Percentiles rank a stretch among this genome's conserved stretches.
phyloP scores from a whole-genome alignment of 306 rosid genomes.

The Cucurbita maxima region DNA sequence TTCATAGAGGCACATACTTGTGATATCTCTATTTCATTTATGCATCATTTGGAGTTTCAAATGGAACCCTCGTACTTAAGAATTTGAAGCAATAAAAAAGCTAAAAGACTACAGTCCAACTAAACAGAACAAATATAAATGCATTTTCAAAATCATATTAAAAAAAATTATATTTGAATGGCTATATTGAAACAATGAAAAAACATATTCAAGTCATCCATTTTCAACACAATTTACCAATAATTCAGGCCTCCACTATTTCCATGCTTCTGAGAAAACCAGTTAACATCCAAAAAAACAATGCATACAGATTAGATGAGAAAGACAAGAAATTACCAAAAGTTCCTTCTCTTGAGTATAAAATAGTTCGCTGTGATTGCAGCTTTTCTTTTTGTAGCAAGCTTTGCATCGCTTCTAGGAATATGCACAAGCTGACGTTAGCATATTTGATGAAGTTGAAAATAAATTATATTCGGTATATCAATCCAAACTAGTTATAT shows the following conservation, averaged over 20 bases:
- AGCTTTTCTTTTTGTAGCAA: constrained; percentile 39
- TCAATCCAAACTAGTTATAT: not conserved
- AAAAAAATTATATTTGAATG: not conserved
- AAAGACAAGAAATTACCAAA: constrained; percentile 24
- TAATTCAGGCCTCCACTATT: not conserved
- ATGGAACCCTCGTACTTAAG: not conserved
- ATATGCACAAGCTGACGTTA: constrained; percentile 16
- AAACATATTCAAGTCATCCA: not conserved
- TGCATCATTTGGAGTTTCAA: not conserved
- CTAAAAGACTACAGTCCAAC: not conserved
- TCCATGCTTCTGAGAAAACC: not conserved
- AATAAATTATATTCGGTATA: not conserved
- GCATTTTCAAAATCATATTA: not conserved
- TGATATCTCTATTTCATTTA: not conserved
- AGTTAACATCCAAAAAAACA: not conserved
- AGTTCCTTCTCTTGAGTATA: constrained; percentile 66
- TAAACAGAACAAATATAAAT: not conserved
- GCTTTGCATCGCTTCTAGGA: constrained; percentile 30
- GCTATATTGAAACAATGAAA: not conserved
- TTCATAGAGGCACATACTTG: not conserved
- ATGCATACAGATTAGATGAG: not conserved
- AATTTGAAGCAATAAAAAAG: not conserved
- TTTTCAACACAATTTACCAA: not conserved
- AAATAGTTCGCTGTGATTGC: constrained; percentile 41
- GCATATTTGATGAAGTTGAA: not conserved